Conservation (phyloP, 2,329 filamentous ascomycete species). For the Trichoderma simmonsii region DNA sequence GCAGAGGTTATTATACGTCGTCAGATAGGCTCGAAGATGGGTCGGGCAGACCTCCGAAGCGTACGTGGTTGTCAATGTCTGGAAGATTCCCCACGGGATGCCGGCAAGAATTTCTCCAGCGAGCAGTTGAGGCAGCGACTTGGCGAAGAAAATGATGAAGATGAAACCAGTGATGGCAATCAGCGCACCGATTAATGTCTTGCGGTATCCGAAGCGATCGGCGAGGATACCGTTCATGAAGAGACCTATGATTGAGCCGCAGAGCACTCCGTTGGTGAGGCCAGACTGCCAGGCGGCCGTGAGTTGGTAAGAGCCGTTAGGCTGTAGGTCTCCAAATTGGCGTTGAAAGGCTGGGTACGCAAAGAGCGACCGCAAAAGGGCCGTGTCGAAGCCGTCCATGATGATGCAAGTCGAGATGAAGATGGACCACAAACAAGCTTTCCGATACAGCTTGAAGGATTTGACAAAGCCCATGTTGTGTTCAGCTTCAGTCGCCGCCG, state of each 20-base stretch:
- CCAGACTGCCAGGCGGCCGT: constrained; percentile 52
- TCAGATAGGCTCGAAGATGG: constrained; percentile 48
- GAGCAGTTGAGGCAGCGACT: constrained; percentile 40
- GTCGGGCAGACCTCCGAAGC: constrained; percentile 46
- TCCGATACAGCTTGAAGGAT: constrained; percentile 41
- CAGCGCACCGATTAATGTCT: constrained; percentile 45
- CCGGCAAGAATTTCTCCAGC: constrained; percentile 46
- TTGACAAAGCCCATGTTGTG: constrained; percentile 32
- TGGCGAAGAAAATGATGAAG: constrained; percentile 48
- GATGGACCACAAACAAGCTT: constrained; percentile 38
- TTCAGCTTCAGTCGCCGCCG: constrained; percentile 33
- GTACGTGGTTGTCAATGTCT: constrained; percentile 47
- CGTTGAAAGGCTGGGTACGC: constrained; percentile 39
- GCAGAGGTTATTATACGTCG: constrained; percentile 48
- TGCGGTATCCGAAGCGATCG: constrained; percentile 46
- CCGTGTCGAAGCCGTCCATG: constrained; percentile 42
- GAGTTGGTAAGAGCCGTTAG: constrained; percentile 43
- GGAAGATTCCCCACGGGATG: constrained; percentile 47
- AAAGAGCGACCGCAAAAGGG: constrained; percentile 41
- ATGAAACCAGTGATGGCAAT: constrained; percentile 41
- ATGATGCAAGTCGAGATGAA: constrained; percentile 38
- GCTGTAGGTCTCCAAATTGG: constrained; percentile 37
- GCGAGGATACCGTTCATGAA: constrained; percentile 47
- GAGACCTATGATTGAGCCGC: constrained; percentile 50
- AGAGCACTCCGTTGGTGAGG: constrained; percentile 45